These are phyloP conservation scores for Podila verticillata DNA, from an alignment of 192 early-diverging fungal species.

Conservation along the genomic window DNA sequence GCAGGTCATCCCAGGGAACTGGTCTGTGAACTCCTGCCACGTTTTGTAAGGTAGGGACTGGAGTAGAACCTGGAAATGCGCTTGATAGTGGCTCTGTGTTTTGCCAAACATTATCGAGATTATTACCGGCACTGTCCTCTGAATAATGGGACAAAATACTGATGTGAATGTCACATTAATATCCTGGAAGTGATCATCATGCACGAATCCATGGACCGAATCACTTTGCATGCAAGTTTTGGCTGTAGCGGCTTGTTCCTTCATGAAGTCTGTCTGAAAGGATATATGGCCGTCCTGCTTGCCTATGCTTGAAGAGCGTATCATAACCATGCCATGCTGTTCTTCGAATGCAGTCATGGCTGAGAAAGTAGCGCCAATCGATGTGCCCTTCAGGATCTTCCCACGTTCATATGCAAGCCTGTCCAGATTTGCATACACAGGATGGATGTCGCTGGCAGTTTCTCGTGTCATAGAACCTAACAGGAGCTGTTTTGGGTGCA, in stretches of 20 bases:
- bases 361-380: constrained; percentile 5
- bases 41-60: constrained; percentile 3
- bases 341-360: neutral
- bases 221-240: constrained; percentile 17
- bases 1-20: constrained; percentile 21
- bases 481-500: neutral
- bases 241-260: neutral
- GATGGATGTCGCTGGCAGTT: neutral
- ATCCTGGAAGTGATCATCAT: neutral
- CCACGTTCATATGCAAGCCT: neutral
- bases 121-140: constrained; percentile 13
- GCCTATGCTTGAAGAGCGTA: neutral
- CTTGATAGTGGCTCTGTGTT: constrained; percentile 2
- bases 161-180: constrained; percentile 22
- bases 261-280: constrained; percentile 14
- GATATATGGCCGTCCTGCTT: constrained; percentile 6
- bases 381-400: neutral
- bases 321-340: neutral
- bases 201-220: constrained; percentile 9
- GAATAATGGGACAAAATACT: constrained; percentile 1
- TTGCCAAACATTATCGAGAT: constrained; percentile 21
- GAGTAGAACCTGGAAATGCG: constrained; percentile 14
- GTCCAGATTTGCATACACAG: neutral
- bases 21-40: constrained; percentile 3
- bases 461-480: neutral